Base-by-base conservation (phyloP, 768 basidiomycete genomes). In the Suillus americanus region DNA sequence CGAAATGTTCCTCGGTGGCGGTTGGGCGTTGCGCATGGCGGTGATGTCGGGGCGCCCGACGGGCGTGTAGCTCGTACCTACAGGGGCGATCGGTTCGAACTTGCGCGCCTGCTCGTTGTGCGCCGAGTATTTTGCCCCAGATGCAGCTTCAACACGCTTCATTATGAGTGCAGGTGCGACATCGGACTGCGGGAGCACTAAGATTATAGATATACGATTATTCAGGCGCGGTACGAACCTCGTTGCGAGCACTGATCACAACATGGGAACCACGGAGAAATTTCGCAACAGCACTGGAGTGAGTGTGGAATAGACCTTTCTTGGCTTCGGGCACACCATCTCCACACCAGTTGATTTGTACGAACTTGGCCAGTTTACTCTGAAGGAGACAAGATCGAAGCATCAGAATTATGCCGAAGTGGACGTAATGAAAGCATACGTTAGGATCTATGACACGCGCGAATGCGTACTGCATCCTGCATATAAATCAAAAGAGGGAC, bases 261-360 rank as follows among this genome's bases (percentile, higher is more conserved):
- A 96, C 90, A 73, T 97, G 95, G 0, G 89, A 85, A 46, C 92
- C 93, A 7, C 88, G 88, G 53, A 99, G 82, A 75, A 90, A 96
- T 63, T 81, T 86, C 48, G 89, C 84, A 10, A 99, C 91, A 2
- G 94, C 84, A 53, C 85, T 83, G 8, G 94, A 87, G 75, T 98
- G 96, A 9, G 88, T 89, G 72, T 94, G 90, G 80, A 97, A 97
- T 28, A 97, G 82, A 9, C 97, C 97, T 75, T 99, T 99, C 77
- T 92, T 90, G 23, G 83, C 82, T 74, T 89, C 94, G 14, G 97
- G 97, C 1, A 99, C 97, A 64, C 97, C 97, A 72, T 97, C 96
- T 51, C 97, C 97, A 69, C 94, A 95, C 96, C 97, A 97, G 71
- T 95, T 94, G 77, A 99, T 90, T 72, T 97, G 92, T 18, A 98